These are phyloP conservation scores for Kwoniella botswanensis DNA, from an alignment of 768 basidiomycete genomes.

Conservation along the genomic window DNA sequence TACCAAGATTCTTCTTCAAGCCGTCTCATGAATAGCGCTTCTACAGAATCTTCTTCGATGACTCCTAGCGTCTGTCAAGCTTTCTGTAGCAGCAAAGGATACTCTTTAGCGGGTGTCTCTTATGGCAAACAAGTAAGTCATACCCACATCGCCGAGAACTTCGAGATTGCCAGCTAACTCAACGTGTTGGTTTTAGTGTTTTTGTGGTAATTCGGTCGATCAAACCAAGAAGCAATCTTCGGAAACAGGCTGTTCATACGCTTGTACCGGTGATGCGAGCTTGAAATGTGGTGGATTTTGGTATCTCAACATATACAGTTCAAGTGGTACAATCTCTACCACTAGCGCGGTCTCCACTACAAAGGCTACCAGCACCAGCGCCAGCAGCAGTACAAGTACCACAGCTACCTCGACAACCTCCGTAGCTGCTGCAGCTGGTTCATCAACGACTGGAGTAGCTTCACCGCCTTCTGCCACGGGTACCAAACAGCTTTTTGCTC, in stretches of 20 bases:
- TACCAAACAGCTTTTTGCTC: slow-evolving; percentile 47
- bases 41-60: slow-evolving; percentile 15
- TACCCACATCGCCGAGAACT: neutral
- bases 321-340: slow-evolving; percentile 6
- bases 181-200: slow-evolving; percentile 24
- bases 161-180: neutral
- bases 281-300: slow-evolving; percentile 32
- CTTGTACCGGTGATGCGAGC: slow-evolving; percentile 28
- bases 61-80: slow-evolving; percentile 29
- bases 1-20: slow-evolving; percentile 18
- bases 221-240: slow-evolving; percentile 16
- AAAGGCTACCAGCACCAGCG: neutral
- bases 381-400: slow-evolving; percentile 3
- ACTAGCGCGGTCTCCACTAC: slow-evolving; percentile 5
- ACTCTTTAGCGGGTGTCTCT: slow-evolving; percentile 26
- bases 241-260: slow-evolving; percentile 18
- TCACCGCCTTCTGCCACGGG: slow-evolving; percentile 30
- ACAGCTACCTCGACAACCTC: neutral
- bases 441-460: slow-evolving; percentile 30
- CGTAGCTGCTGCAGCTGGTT: neutral
- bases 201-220: slow-evolving; percentile 28
- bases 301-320: slow-evolving; percentile 25
- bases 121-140: slow-evolving; percentile 24
- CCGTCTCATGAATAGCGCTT: neutral
- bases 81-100: slow-evolving; percentile 29